These are phyloP conservation scores for Chytridiales sp. DNA, from an alignment of 371 early-diverging fungal species.

Conservation along the genomic window DNA sequence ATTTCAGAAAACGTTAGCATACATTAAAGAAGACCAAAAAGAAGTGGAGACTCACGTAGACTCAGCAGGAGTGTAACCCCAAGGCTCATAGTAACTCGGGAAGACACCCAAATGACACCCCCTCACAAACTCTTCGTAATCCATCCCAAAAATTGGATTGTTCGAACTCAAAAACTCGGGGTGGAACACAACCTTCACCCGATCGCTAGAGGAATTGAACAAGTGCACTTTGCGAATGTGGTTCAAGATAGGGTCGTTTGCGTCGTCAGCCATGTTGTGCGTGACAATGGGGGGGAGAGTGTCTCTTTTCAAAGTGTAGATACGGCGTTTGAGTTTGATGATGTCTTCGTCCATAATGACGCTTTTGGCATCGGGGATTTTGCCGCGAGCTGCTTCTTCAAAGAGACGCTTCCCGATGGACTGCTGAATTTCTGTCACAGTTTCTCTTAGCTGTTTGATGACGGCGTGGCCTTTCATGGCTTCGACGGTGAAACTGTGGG, in stretches of 20 bases:
- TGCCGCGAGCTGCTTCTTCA: slow-evolving; percentile 69
- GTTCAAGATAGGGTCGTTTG: slow-evolving; percentile 80
- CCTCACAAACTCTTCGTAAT: slow-evolving; percentile 97
- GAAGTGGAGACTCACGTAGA: too few relatives aligned
- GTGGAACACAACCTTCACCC: slow-evolving; percentile 95
- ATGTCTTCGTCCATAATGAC: slow-evolving; percentile 83
- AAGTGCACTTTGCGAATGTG: slow-evolving; percentile 78
- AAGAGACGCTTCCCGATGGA: slow-evolving; percentile 85
- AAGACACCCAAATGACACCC: slow-evolving; percentile 96
- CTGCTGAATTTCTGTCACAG: slow-evolving; percentile 81
- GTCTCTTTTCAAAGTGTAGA: slow-evolving; percentile 85
- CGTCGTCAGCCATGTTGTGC: slow-evolving; percentile 91
- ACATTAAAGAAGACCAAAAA: too few relatives aligned
- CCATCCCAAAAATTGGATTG: slow-evolving; percentile 88
- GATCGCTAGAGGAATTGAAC: slow-evolving; percentile 86
- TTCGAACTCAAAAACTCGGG: slow-evolving; percentile 94
- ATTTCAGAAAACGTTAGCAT: too few relatives aligned
- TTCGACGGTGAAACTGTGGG: slow-evolving; percentile 91
- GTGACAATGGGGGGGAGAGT: slow-evolving; percentile 92
- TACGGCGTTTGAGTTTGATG: slow-evolving; percentile 86
- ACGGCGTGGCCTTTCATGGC: slow-evolving; percentile 95
- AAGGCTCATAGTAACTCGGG: slow-evolving; percentile 95
- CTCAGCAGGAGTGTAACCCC: too few relatives aligned
- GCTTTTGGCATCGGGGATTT: slow-evolving; percentile 48
- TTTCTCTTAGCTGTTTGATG: slow-evolving; percentile 88